A percentile compares a stretch with the other conserved stretches of the same genome.
Conservation (phyloP, 2,329 filamentous ascomycete genomes). For the Penicillium sp. region DNA sequence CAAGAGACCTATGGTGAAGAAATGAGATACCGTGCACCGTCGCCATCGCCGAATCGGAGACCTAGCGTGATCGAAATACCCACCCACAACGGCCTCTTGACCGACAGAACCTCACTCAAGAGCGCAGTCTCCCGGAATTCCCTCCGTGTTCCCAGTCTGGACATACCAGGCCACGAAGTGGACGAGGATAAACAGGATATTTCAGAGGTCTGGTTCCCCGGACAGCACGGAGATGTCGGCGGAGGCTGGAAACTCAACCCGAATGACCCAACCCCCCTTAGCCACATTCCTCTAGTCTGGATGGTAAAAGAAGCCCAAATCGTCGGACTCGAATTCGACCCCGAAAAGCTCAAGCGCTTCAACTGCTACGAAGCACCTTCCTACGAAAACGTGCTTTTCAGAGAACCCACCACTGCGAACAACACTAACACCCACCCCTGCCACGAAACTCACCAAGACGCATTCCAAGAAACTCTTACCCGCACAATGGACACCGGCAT, state of each 20-base stretch:
- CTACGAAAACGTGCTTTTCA: constrained; percentile 16
- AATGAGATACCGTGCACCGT: constrained; percentile 10
- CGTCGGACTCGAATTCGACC: constrained; percentile 68
- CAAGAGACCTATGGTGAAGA: background rate
- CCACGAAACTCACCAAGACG: constrained; percentile 44
- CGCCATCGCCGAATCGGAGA: constrained; percentile 5
- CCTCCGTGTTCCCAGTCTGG: constrained; percentile 2
- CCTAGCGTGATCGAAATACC: constrained; percentile 4
- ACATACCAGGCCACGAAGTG: background rate
- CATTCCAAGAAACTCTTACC: constrained; percentile 4
- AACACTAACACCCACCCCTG: background rate
- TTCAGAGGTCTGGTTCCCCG: constrained; percentile 69
- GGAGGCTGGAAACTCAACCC: constrained; percentile 63
- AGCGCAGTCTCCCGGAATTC: constrained; percentile 6
- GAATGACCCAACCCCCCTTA: constrained; percentile 56
- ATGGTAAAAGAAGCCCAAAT: constrained; percentile 62
- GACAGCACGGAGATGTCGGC: constrained; percentile 72
- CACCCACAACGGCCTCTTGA: background rate
- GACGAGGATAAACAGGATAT: constrained; percentile 55
- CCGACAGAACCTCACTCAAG: constrained; percentile 8
- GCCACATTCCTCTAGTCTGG: constrained; percentile 65
- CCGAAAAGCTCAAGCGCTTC: constrained; percentile 18
- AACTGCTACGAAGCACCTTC: constrained; percentile 17
- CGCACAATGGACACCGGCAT: constrained; percentile 28
- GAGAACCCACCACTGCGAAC: background rate